Base-by-base conservation (phyloP, 345 rosid species). In the Fremontodendron californicum region DNA sequence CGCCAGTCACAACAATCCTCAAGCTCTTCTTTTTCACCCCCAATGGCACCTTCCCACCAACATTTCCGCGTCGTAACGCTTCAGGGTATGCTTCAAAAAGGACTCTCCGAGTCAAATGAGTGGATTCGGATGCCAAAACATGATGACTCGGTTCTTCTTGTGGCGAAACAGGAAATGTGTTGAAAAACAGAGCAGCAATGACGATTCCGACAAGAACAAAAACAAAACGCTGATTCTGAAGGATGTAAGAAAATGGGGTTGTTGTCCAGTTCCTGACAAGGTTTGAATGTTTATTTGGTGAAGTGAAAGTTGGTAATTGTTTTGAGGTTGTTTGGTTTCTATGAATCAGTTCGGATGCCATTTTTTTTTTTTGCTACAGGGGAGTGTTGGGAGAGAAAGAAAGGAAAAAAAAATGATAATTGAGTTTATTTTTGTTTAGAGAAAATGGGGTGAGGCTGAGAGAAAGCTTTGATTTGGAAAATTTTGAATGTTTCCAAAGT, bases 1-100 rank as follows among this genome's bases (percentile, higher is more conserved):
- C 97, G 13, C 96, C 97, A 0, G 96, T 93, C 9, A 93, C 97
- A 11, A 93, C 82, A 1, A 93, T 84, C 86, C 96, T 66, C 77
- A 81, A 66, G n/a, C 79, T 80, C 82, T 91, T 91, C 58, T 82
- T 82, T 82, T 85, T 87, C 68, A 90, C 55, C 27, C 89, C 97
- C 10, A 87, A 79, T 3, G 92, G 92, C 42, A 93, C 82, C 76
- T 82, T 90, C 31, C 90, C 90, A 5, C 78, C 85, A 4, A 80
- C 65, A 68, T 77, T 79, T 63, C 49, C 81, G 57, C 12, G 61
- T 27, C 61, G 43, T 9, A 65, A 73, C 72, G 52, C 63, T 16
- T 73, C 69, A 54, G 43, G 18, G 29, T 11, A 51, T 76, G 35
- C 60, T 80, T 85, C 88, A 72, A 66, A 82, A 57, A 61, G 87